Conservation (phyloP, 768 basidiomycete species). For the Chiua virens region DNA sequence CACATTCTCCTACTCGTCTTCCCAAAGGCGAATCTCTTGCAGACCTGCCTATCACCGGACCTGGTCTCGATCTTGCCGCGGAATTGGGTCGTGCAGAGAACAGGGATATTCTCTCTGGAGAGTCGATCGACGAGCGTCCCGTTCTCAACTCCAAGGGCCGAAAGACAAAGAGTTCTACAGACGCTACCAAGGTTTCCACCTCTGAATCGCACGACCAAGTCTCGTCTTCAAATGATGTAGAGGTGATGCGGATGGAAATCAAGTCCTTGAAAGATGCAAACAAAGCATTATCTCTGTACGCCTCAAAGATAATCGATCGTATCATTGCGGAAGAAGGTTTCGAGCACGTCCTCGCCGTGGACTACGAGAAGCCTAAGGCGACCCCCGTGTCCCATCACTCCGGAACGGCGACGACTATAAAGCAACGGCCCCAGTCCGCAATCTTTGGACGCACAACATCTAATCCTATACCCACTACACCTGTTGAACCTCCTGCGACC, state of each 20-base stretch:
- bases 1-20: constrained; percentile 43
- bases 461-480: constrained; percentile 40
- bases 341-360: constrained; percentile 93
- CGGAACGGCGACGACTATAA: constrained; percentile 24
- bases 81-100: constrained; percentile 91
- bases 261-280: constrained; percentile 94
- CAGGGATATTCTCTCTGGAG: constrained; percentile 71
- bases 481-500: constrained; percentile 22
- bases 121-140: constrained; percentile 50
- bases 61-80: constrained; percentile 86
- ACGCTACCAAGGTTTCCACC: constrained; percentile 32
- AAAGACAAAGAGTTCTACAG: constrained; percentile 36
- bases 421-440: constrained; percentile 63
- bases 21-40: constrained; percentile 80
- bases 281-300: constrained; percentile 92
- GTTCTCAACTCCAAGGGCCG: constrained; percentile 46
- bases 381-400: constrained; percentile 31
- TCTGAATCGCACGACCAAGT: constrained; percentile 44
- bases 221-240: constrained; percentile 56
- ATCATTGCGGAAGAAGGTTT: constrained; percentile 96
- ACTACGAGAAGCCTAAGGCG: constrained; percentile 70
- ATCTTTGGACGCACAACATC: constrained; percentile 41
- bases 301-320: constrained; percentile 96
- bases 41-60: constrained; percentile 83
- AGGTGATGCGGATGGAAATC: constrained; percentile 80